Evolutionary conservation across 805 yeast species (phyloP), one percentile per base, ranked within the genome.

Genomic region (Teunomyces cretensis): DNA sequence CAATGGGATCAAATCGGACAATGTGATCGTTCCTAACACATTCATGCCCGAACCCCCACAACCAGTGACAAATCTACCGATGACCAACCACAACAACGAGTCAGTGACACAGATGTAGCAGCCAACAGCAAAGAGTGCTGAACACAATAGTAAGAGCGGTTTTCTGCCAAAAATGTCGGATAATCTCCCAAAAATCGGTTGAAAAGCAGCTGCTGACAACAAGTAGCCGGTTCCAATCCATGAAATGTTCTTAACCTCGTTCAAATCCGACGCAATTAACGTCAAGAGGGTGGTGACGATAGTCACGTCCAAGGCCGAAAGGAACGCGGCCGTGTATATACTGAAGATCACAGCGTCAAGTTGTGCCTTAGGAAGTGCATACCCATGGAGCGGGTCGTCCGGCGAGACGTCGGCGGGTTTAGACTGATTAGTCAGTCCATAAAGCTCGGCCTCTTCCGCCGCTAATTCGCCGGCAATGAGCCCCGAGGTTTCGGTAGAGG

Each of bases 31-130:
- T 13, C 88, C 78, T 53, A 88, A 68, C 0, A 91, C 76, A 41
- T 84, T 80, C 57, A 89, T 78, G 1, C 96, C 96, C 5, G 96
- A 94, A n/a, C 96, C 96, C 9, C 96, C 96, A 45, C 86, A 76
- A 14, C 97, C 97, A 19, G 95, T 83, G 41, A 89, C 72, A 49
- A 88, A 80, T 55, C 88, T 70, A 3, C 86, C 86, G 24, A 78
- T 49, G 6, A 83, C 78, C 50, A 85, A 68, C 43, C 72, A 52
- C 36, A 67, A 51, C 11, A 55, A 78, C 57, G 62, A 80, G 62
- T 68, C 64, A 1, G 84, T 75, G 1, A 72, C 81, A 58, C 88
- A 83, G 39, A 81, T 71, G 9, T 78, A 54, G 43, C 77, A 72
- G 1, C 77, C 91, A 1, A 81, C 32, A 2, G 79, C 75, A 57